Evolutionary conservation across 208 protist genomes (phyloP), one percentile per base, ranked within the genome.

Genomic region (Trypanosoma cruzi): DNA sequence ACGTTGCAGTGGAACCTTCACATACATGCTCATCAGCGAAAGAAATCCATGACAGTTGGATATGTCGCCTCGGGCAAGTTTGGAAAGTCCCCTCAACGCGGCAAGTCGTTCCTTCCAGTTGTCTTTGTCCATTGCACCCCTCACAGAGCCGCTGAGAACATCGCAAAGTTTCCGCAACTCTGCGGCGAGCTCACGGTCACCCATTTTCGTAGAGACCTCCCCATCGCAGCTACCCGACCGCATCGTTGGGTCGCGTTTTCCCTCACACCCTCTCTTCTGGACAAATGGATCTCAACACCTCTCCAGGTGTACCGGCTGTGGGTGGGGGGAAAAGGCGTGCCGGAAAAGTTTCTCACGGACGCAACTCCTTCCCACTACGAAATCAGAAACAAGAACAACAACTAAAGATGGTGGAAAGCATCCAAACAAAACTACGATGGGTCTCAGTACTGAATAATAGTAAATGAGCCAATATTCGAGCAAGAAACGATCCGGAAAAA

Each of bases 1-100:
- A 18, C 56, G 22, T 14, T 77, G 68, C 0, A 93, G 68, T 18
- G 80, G 60, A 22, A 81, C 70, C 58, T 80, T 84, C 16, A 90
- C 31, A 46, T 64, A 85, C n/a, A 77, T 71, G 28, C 83, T 76
- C 57, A 86, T 71, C 49, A 74, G 59, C 2, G 71, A 75, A 5
- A 78, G 53, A 66, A 87, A 87, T 26, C 65, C 62, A 0, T 62
- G 48, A 13, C 64, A 71, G 7, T 36, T 48, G 3, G 80, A 75
- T 2, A 87, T 61, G 60, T 79, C 80, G 7, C 55, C 73, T 1
- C 64, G 37, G 18, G 80, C 62, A 36, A 89, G 31, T n/a, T 36
- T 36, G 5, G 10, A 44, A 34, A 89, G 40, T 55, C 76, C 68
- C 18, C 71, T 36, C 37, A 92, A 55, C 1, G 81, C 79, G 20